Evolutionary conservation across 495 filamentous ascomycete genomes (phyloP), one percentile per base, ranked within the genome.

Genomic region (Penicillium roqueforti): DNA sequence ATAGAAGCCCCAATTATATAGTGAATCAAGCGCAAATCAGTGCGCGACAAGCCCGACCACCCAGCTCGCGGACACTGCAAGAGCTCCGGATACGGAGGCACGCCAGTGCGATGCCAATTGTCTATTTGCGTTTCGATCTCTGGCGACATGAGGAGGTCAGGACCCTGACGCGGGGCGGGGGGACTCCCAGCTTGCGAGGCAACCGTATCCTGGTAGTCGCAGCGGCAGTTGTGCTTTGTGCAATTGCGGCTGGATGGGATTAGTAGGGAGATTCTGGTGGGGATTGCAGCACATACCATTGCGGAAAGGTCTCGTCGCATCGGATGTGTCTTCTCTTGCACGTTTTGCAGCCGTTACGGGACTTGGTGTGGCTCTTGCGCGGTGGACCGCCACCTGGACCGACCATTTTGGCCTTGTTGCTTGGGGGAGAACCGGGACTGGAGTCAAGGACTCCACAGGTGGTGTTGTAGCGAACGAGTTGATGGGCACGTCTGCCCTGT

Each of bases 311-410:
- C 71, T 98, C 95, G 70, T 98, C 93, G 74, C 93, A 98, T 54
- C 93, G 84, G 68, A 98, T 97, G 73, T 98, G 93, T 64, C 93
- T 84, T 70, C 87, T 84, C 80, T 98, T 98, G 81, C 93, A 98
- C 29, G 90, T 96, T 61, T 90, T 91, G 74, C 93, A 98, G 44
- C 93, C 93, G 73, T 96, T 97, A 53, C 93, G 84, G 44, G 92
- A 97, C 74, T 98, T 98, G 58, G 95, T 98, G 77, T 98, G 93
- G 75, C 92, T 91, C 67, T 78, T 81, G 56, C 78, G 76, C 50
- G 78, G 76, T 51, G 78, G 77, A 53, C 77, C 78, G 62, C 75
- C 76, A 55, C 76, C 75, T 47, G 76, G 76, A 58, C 75, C 75
- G 52, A 75, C 73, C 76, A 79, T 79, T 42, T 42, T 69, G 60